Evolutionary conservation across 176 grass and related monocot species (phyloP).

Genomic region (Raddia distichophylla): DNA sequence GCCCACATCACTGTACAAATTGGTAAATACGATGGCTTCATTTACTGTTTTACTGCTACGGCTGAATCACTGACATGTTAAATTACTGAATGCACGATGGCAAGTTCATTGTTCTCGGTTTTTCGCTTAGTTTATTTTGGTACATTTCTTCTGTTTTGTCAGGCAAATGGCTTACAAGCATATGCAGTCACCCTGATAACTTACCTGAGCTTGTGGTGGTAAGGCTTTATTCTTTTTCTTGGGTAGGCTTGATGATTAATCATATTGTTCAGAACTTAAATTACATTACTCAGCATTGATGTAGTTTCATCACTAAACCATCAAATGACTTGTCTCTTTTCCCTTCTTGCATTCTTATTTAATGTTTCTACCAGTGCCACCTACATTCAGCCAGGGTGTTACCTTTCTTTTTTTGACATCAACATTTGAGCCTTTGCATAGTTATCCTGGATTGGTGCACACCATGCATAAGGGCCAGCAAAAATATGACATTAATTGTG

Average conservation of each 20-base stretch:
- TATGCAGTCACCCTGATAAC: slow-evolving; percentile 90
- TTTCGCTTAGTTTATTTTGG: background rate
- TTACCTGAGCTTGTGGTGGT: slow-evolving; percentile 94
- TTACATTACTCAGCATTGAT: background rate
- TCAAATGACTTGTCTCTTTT: background rate
- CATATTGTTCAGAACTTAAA: background rate
- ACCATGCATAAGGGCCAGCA: background rate
- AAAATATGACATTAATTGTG: background rate
- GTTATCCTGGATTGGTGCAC: background rate
- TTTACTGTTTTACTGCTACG: background rate
- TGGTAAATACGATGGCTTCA: background rate
- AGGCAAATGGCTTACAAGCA: slow-evolving; percentile 98
- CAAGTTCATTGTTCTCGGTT: background rate
- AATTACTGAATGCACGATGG: background rate
- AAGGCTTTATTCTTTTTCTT: slow-evolving; percentile 39
- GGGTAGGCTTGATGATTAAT: background rate
- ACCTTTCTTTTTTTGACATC: background rate
- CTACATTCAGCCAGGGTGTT: background rate
- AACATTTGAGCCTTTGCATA: background rate
- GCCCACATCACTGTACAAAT: background rate
- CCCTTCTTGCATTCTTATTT: background rate
- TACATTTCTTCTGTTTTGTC: slow-evolving; percentile 9
- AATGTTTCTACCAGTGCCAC: background rate
- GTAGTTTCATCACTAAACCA: background rate
- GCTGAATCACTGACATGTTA: background rate